Evolutionary conservation across 352 stramenopile species (phyloP), one percentile per base, ranked within the genome.

Genomic region (Pythium scleroteichum): DNA sequence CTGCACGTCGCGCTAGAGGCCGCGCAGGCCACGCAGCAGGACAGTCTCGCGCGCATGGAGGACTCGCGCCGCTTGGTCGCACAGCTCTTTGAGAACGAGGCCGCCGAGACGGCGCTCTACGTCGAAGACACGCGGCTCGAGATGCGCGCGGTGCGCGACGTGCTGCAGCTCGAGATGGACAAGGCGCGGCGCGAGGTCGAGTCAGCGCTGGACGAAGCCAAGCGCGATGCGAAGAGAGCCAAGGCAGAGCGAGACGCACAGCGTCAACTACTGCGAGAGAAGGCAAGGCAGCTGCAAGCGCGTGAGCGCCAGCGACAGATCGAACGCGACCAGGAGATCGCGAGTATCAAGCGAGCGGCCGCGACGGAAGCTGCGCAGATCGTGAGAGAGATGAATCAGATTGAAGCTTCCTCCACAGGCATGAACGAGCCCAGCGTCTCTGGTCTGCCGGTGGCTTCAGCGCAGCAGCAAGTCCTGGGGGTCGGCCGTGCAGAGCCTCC

Each of bases 141-240:
- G 33, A 62, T 73, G 52, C 46, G 62, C 29, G 52, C 62, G 35
- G 13, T 73, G 19, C 65, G 65, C 14, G 65, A 73, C 13, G 69
- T 62, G 20, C 19, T 76, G 47, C 45, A 45, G 40, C 55, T 49
- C n/a, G 69, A 76, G 42, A 73, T 76, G 69, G 48, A 61, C 7
- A 51, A 23, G 19, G 49, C 35, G 9, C 32, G 53, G 3, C 52
- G 38, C 14, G 61, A 73, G 3, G 39, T 76, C 6, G 49, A 53
- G 2, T 29, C 33, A 23, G 38, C 59, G 19, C 20, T 76, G 14
- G 32, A 27, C 12, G 33, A 44, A 3, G 69, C 69, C 20, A 46
- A 51, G 10, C 38, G 33, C 32, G 69, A 76, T 14, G 48, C 65
- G 22, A 62, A 42, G 4, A 7, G 6, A 5, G 29, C 29, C 19